Evolutionary conservation across 2,329 filamentous ascomycete genomes (phyloP), one percentile per base, ranked within the genome.

Genomic region (Paecilomyces fulvus): DNA sequence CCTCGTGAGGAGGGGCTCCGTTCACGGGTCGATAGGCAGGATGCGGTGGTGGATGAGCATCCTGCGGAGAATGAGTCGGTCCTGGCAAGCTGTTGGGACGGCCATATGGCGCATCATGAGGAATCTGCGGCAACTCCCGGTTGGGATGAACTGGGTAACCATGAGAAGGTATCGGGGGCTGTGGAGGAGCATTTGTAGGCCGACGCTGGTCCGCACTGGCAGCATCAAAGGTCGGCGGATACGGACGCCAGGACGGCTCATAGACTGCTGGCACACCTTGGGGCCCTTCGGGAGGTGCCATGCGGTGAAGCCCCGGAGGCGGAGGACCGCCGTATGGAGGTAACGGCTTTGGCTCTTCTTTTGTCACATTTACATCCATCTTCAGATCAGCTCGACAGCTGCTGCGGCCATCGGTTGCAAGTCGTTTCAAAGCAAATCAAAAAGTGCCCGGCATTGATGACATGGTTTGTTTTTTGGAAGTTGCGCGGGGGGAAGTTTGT

Each of bases 51-150:
- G 67, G 64, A 49, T 58, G 62, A 43, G 61, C 52, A 30, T 70
- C 69, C 11, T 65, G 56, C n/a, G 65, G 60, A 11, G 67, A 60
- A 52, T 67, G 69, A 14, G 63, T 54, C 17, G 69, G 65, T 31
- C 62, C 64, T 10, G 70, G 65, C 31, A 73, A 55, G 54, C 65
- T 67, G 55, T 60, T 67, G 11, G 67, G 65, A 46, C 70, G 70
- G 20, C 57, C 62, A 56, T 71, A 75, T 8, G 67, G 67, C 23
- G 64, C 66, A 33, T 72, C 70, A 3, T 62, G 63, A 2, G 69
- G 66, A 7, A 67, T 64, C 55, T 70, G 70, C 23, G 68, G 70
- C 9, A 73, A 60, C 52, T 73, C 70, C 28, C 70, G 68, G 54
- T 63, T 67, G 21, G 66, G 65, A 12, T 67, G 69, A 28, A 65